Base-by-base conservation (phyloP, 257 asterid genomes). In the Gardenia jasminoides region DNA sequence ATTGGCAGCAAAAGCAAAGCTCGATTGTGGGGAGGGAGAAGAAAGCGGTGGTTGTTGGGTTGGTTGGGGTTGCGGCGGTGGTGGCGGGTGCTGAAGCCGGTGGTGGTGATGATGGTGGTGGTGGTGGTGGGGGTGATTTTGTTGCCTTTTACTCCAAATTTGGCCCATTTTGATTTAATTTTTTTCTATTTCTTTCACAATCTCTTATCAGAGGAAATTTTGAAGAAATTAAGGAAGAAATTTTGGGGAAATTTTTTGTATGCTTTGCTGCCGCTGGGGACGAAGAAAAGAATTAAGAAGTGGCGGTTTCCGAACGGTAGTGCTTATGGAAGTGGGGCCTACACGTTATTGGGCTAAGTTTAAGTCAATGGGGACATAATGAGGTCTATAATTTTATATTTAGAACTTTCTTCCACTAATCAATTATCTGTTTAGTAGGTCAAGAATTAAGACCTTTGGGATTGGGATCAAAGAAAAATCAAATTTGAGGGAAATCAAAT, bases 81-180 rank as follows among this genome's bases (percentile, higher is more conserved):
- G 87, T 24, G 85, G 58, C 16, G 85, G 85, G 69, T 81, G 74
- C 36, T 81, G 67, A 17, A 72, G 82, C 47, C 74, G 83, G 70
- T 79, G 64, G 17, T 62, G 77, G 74, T 79, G 56, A 16, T 43
- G 78, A 5, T 80, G 79, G 10, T 68, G 77, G 74, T 79, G 56
- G 20, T 43, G 78, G 7, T 80, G 79, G 10, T 68, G 83, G 54
- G 58, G 88, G 36, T 77, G 86, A 82, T 68, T 85, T n/a, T 83
- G 83, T 0, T 86, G 89, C 7, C 93, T 78, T 86, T 91, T 93
- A 78, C 97, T 91, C 85, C 82, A 87, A 28, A 84, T 75, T 78
- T 83, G 71, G 72, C 97, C 97, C 97, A 91, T 90, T 59, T 36
- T 16, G 16, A 10, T 26, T 39, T 43, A 7, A 16, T 39, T 6